These are phyloP conservation scores for Xylaria sp. DNA, from an alignment of 2,329 filamentous ascomycete genomes.

Conservation along the genomic window DNA sequence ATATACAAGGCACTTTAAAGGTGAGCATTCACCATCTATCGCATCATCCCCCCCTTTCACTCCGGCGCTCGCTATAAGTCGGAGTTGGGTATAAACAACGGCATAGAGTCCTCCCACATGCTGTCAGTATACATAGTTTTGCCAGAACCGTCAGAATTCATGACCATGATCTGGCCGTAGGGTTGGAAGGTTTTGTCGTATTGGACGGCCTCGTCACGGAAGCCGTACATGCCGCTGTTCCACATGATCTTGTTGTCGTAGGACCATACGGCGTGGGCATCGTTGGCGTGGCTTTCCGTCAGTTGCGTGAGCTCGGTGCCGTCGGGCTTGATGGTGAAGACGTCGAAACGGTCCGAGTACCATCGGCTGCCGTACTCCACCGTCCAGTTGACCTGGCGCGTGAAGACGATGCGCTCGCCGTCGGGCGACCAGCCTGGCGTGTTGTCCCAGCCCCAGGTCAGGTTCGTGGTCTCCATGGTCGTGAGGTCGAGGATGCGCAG, in stretches of 20 bases:
- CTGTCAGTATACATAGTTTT: conserved; percentile 48
- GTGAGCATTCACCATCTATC: not conserved
- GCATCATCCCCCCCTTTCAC: not conserved
- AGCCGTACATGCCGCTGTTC: conserved; percentile 56
- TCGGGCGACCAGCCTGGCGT: conserved; percentile 54
- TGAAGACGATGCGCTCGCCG: conserved; percentile 43
- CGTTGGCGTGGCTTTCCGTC: conserved; percentile 53
- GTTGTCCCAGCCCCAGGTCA: conserved; percentile 55
- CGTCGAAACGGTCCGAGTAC: conserved; percentile 48
- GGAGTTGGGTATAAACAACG: conserved; percentile 29
- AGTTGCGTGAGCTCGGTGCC: conserved; percentile 52
- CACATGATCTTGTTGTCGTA: conserved; percentile 56
- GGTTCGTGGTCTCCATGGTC: conserved; percentile 39
- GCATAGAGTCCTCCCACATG: conserved; percentile 52
- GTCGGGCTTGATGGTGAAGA: conserved; percentile 56
- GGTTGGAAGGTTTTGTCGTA: conserved; percentile 59
- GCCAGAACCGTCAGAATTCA: conserved; percentile 55
- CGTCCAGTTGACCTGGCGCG: conserved; percentile 15
- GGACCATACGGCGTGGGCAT: conserved; percentile 58
- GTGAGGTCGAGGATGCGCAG: conserved; percentile 51
- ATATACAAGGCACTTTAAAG: not conserved
- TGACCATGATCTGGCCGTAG: conserved; percentile 58
- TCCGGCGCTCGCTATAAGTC: not conserved
- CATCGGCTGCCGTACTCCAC: conserved; percentile 10
- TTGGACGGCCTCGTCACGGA: conserved; percentile 54